Evolutionary conservation across 805 yeast species (phyloP).

Genomic region (Saturnispora galanensis): DNA sequence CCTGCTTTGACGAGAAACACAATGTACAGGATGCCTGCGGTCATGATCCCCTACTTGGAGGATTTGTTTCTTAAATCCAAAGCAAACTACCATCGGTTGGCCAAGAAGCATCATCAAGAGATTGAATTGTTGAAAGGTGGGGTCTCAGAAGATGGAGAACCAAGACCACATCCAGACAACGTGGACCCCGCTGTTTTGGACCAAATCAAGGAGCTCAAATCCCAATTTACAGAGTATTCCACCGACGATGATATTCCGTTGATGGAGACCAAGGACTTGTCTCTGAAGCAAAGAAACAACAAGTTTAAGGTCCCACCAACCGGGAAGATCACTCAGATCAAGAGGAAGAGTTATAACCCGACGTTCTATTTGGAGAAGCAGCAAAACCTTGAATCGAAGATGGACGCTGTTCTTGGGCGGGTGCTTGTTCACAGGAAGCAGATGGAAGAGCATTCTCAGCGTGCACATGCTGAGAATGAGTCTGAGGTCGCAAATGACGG

Average conservation of each 20-base stretch:
- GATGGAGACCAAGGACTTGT: conserved; percentile 78
- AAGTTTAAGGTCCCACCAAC: conserved; percentile 84
- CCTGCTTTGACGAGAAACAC: conserved; percentile 43
- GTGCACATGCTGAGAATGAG: conserved; percentile 35
- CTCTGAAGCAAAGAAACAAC: conserved; percentile 63
- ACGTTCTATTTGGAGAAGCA: conserved; percentile 45
- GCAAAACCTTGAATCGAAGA: conserved; percentile 14
- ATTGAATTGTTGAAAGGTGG: conserved; percentile 14
- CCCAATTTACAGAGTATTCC: conserved; percentile 18
- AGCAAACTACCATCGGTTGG: conserved; percentile 31
- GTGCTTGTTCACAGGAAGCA: neutral
- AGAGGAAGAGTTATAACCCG: conserved; percentile 48
- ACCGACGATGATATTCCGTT: conserved; percentile 38
- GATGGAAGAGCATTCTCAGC: conserved; percentile 27
- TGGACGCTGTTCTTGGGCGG: neutral
- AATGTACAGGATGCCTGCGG: conserved; percentile 44
- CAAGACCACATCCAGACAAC: neutral
- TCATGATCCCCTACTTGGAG: conserved; percentile 46
- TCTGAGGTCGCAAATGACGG: conserved; percentile 21
- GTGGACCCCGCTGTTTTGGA: neutral
- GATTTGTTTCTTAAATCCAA: conserved; percentile 34
- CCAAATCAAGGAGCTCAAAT: neutral
- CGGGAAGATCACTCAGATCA: conserved; percentile 66
- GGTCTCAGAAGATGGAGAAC: neutral
- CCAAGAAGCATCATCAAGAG: conserved; percentile 30